Evolutionary conservation across 2,329 filamentous ascomycete species (phyloP), one percentile per base, ranked within the genome.

Genomic region (Alternaria arborescens): DNA sequence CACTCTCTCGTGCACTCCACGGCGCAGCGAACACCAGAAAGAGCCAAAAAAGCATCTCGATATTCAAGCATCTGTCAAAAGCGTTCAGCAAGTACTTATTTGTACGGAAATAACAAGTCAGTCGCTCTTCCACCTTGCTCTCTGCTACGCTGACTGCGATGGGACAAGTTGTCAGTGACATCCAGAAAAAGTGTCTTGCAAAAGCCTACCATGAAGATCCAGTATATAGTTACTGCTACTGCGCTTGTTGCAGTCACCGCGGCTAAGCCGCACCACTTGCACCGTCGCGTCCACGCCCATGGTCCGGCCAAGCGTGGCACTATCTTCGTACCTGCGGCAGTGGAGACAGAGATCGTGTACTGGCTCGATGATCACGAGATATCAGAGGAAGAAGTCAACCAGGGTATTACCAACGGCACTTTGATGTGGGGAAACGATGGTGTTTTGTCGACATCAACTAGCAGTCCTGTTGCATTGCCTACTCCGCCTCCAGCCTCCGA

Each of bases 341-440:
- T 89, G 52, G 82, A 85, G 32, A 89, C 87, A 52, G 86, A 89
- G 68, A 87, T 89, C 57, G 85, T 90, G 58, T 97, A 94, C 80
- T 85, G 90, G 75, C 82, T 94, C 55, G 87, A 90, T 62, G 90
- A 89, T 62, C 70, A 88, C 72, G 65, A 81, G 34, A 85, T 97
- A 68, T 82, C 83, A 54, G 80, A 85, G 61, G 79, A 85, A 0
- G 86, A 93, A 61, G 93, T 93, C 55, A 85, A 90, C 80, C 76
- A 86, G 56, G 92, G 93, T 66, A 85, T 98, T 69, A 81, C 85
- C 58, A 86, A 89, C 63, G 91, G 93, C 53, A 85, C 87, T 47
- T 76, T 87, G 46, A 78, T 83, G 61, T 95, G 88, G 82, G 83
- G 90, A 47, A 82, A 91, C 50, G 82, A 90, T 46, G 86, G 87